Conservation (phyloP, 495 filamentous ascomycete genomes). For the Hypomontagnella monticulosa region DNA sequence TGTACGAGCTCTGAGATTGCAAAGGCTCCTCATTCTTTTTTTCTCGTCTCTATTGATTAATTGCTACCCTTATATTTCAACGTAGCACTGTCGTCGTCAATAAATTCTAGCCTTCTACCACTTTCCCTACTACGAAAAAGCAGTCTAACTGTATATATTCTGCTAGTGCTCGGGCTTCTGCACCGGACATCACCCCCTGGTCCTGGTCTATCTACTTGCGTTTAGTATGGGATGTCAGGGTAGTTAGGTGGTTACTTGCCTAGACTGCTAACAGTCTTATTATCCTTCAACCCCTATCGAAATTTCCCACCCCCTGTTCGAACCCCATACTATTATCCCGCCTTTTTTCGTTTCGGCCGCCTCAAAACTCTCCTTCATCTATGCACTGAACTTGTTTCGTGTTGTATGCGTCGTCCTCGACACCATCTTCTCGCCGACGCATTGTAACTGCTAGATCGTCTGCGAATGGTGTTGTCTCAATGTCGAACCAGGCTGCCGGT, state of each 20-base stretch:
- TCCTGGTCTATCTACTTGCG: conserved; percentile 22
- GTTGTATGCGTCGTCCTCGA: conserved; percentile 19
- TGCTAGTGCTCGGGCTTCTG: conserved; percentile 38
- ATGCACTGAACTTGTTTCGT: conserved; percentile 11
- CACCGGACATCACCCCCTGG: conserved; percentile 29
- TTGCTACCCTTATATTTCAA: neutral
- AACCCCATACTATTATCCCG: conserved; percentile 37
- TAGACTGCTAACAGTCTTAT: conserved; percentile 3
- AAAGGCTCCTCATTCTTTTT: neutral
- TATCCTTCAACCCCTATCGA: conserved; percentile 31
- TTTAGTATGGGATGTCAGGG: neutral
- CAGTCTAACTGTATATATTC: conserved; percentile 21
- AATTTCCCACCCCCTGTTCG: conserved; percentile 41
- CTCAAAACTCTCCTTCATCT: conserved; percentile 30
- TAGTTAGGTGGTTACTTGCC: conserved; percentile 15
- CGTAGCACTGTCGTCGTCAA: neutral
- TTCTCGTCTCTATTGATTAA: neutral
- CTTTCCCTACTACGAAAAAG: neutral
- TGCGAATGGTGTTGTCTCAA: conserved; percentile 41
- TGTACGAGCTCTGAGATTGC: neutral
- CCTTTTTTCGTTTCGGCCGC: conserved; percentile 42
- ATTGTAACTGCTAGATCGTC: conserved; percentile 12
- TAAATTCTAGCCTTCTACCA: neutral
- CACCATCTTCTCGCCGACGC: conserved; percentile 5
- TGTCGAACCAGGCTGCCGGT: conserved; percentile 42